These are phyloP conservation scores for Calonectria montana DNA, from an alignment of 2,329 filamentous ascomycete genomes.

Conservation along the genomic window DNA sequence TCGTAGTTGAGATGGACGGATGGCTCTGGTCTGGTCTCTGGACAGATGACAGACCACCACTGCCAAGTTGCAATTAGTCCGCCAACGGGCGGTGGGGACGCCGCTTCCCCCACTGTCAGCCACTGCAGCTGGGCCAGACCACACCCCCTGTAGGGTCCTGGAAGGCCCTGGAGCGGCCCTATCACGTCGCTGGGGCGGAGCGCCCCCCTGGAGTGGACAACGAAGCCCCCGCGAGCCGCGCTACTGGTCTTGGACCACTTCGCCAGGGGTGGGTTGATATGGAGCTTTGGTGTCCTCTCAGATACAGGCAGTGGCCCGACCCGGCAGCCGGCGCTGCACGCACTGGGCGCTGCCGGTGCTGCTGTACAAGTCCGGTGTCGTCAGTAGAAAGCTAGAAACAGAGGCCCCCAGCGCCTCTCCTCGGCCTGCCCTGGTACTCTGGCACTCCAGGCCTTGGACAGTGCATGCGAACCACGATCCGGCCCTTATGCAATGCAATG, in stretches of 20 bases:
- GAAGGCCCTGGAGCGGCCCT: constrained; percentile 8
- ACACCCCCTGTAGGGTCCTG: constrained; percentile 4
- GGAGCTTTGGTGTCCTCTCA: background rate
- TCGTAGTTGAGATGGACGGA: constrained; percentile 1
- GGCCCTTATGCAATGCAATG: constrained; percentile 41
- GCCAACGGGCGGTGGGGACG: constrained; percentile 17
- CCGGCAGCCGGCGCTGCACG: background rate
- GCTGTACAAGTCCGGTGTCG: background rate
- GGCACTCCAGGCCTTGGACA: background rate
- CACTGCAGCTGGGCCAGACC: constrained; percentile 18
- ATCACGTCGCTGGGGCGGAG: constrained; percentile 10
- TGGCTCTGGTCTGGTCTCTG: background rate
- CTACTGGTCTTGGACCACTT: constrained; percentile 8
- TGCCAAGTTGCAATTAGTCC: constrained; percentile 17
- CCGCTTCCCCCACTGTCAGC: constrained; percentile 9
- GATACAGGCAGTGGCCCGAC: background rate
- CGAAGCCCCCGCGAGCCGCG: constrained; percentile 20
- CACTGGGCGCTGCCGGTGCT: background rate
- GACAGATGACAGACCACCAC: constrained; percentile 12
- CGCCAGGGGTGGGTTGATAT: background rate
- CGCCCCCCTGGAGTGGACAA: constrained; percentile 12
- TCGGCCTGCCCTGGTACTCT: background rate
- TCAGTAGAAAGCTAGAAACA: background rate
- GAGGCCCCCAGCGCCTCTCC: background rate
- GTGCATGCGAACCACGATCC: constrained; percentile 28